These are phyloP conservation scores for Passiflora organensis DNA, from an alignment of 345 rosid genomes.

Conservation along the genomic window DNA sequence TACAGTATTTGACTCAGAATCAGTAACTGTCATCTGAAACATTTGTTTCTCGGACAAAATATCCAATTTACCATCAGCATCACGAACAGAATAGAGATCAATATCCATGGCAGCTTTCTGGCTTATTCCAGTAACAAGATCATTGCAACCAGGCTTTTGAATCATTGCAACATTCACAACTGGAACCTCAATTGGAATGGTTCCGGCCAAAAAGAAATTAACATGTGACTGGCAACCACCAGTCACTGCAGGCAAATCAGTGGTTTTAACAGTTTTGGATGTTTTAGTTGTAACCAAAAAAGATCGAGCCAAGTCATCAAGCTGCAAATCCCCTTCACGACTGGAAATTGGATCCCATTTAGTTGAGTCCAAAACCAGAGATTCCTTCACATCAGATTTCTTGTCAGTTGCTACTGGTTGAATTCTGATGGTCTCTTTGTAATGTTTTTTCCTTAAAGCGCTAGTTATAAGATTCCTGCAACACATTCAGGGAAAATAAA, in stretches of 20 bases:
- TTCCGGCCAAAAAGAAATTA: conserved; percentile 6
- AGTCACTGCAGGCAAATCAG: conserved; percentile 45
- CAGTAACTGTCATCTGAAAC: too few species aligned
- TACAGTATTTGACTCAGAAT: too few species aligned
- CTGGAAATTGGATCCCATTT: conserved; percentile 90
- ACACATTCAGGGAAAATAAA: conserved; percentile 9
- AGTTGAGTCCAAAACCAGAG: conserved; percentile 47
- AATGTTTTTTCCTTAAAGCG: conserved; percentile 61
- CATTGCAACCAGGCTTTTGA: conserved; percentile 9
- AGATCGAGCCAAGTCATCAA: conserved; percentile 61
- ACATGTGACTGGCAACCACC: conserved; percentile 35
- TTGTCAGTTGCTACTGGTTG: conserved; percentile 42
- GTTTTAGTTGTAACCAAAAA: conserved; percentile 22
- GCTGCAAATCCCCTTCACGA: conserved; percentile 77
- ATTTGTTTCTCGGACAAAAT: neutral
- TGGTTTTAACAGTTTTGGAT: conserved; percentile 33
- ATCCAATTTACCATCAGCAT: conserved; percentile 2
- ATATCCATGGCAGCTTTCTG: conserved; percentile 17
- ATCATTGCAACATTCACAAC: conserved; percentile 19
- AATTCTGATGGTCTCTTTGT: conserved; percentile 65
- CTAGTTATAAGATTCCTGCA: conserved; percentile 56
- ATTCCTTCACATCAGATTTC: conserved; percentile 28
- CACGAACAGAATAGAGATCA: conserved; percentile 6
- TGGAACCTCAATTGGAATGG: conserved; percentile 20
- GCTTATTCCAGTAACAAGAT: conserved; percentile 18